phyloP scores from a whole-genome alignment of 108 stramenopile species.

The Pseudonitzschia multiseries region DNA sequence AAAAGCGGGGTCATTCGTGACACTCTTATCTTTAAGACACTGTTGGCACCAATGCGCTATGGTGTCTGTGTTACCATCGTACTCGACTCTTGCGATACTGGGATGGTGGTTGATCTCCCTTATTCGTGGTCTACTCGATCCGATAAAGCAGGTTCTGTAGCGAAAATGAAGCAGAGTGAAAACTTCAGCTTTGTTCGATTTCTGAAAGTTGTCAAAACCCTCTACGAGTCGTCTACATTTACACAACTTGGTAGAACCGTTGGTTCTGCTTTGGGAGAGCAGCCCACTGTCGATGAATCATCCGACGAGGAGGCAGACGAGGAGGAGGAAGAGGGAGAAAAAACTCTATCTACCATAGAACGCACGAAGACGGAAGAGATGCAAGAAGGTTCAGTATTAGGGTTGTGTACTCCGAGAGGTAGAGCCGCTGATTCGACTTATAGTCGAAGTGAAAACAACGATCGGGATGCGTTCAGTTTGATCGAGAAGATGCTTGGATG shows the following conservation, averaged over 20 bases:
- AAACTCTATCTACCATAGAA: background rate
- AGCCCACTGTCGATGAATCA: background rate
- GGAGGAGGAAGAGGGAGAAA: background rate
- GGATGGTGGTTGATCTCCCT: slow-evolving; percentile 80
- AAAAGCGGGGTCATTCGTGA: slow-evolving; percentile 75
- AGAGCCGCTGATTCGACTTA: background rate
- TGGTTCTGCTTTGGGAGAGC: slow-evolving; percentile 39
- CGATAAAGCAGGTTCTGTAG: slow-evolving; percentile 42
- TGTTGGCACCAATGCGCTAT: slow-evolving; percentile 80
- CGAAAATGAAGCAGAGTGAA: slow-evolving; percentile 71
- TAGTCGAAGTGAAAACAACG: background rate
- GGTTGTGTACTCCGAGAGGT: background rate
- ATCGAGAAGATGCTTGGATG: slow-evolving; percentile 19
- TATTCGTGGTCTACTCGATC: slow-evolving; percentile 73
- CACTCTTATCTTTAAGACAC: slow-evolving; percentile 78
- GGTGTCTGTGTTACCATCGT: slow-evolving; percentile 80
- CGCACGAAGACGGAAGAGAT: background rate
- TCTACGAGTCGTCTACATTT: slow-evolving; percentile 85
- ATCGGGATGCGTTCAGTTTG: slow-evolving; percentile 4
- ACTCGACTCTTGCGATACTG: slow-evolving; percentile 82
- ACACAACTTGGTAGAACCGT: slow-evolving; percentile 64
- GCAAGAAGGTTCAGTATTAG: background rate
- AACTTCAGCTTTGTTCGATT: slow-evolving; percentile 87
- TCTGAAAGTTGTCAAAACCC: slow-evolving; percentile 83
- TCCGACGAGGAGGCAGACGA: slow-evolving; percentile 6